Percentiles rank a stretch among this genome's conserved stretches.
Evolutionary conservation across 2,329 filamentous ascomycete genomes (phyloP).

Genomic region (Aspergillus melleus): DNA sequence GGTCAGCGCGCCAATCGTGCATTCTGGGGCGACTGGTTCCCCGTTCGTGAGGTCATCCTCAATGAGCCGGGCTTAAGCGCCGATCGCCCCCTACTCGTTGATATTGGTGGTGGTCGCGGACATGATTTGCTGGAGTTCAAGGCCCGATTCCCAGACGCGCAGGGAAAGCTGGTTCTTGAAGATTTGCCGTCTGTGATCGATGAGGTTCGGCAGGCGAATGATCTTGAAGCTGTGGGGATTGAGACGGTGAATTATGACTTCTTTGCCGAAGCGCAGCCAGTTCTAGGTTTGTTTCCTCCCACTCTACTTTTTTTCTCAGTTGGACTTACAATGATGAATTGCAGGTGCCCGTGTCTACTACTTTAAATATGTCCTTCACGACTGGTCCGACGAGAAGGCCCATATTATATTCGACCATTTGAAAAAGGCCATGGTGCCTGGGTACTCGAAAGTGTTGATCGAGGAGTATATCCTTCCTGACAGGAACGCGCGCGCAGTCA

Average conservation of each 20-base stretch:
- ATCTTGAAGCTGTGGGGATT: slow-evolving; percentile 10
- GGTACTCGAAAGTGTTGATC: slow-evolving; percentile 26
- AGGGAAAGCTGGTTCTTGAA: slow-evolving; percentile 49
- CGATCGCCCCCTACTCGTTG: slow-evolving; percentile 31
- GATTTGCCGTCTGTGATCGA: slow-evolving; percentile 45
- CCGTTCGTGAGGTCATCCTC: slow-evolving; percentile 18
- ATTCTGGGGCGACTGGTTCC: slow-evolving; percentile 27
- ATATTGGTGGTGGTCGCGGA: slow-evolving; percentile 45
- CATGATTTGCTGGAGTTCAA: slow-evolving; percentile 41
- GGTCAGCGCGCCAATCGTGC: slow-evolving; percentile 17
- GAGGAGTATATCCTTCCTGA: slow-evolving; percentile 29
- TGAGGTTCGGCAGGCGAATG: slow-evolving; percentile 9
- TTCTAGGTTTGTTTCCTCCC: slow-evolving; percentile 9
- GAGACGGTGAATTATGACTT: slow-evolving; percentile 17
- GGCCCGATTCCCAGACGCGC: slow-evolving; percentile 32
- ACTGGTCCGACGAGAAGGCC: slow-evolving; percentile 32
- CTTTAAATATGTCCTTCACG: slow-evolving; percentile 33
- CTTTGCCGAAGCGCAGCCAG: slow-evolving; percentile 14
- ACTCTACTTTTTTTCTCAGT: neutral
- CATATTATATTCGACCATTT: slow-evolving; percentile 22
- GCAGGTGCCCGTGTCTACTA: slow-evolving; percentile 32
- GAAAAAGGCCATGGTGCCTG: slow-evolving; percentile 22
- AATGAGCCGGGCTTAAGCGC: slow-evolving; percentile 11
- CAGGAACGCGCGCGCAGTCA: slow-evolving; percentile 16
- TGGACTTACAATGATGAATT: neutral